These are phyloP conservation scores for Aspergillus ochraceoroseus DNA, from an alignment of 2,329 filamentous ascomycete genomes.

Conservation along the genomic window DNA sequence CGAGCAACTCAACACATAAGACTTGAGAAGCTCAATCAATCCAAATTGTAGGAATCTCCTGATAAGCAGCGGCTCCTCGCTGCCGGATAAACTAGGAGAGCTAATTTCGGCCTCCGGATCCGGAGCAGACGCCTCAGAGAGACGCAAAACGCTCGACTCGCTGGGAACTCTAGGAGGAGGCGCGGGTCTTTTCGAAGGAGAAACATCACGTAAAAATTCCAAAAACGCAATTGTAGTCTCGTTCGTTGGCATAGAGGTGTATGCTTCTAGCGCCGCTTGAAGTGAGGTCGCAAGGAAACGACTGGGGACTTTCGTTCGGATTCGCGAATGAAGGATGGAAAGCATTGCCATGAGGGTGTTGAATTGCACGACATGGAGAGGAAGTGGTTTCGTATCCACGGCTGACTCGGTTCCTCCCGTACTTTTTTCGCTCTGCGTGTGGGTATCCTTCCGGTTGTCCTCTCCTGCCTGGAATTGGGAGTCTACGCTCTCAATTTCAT, in stretches of 20 bases:
- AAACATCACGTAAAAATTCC: slow-evolving; percentile 54
- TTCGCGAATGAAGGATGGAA: slow-evolving; percentile 54
- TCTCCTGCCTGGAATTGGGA: too few species aligned
- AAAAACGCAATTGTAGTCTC: slow-evolving; percentile 56
- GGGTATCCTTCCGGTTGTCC: too few species aligned
- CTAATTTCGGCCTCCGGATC: slow-evolving; percentile 55
- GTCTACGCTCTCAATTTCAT: slow-evolving; percentile 26
- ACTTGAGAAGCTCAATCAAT: slow-evolving; percentile 57
- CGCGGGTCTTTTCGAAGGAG: slow-evolving; percentile 54
- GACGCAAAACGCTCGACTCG: slow-evolving; percentile 39
- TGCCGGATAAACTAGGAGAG: slow-evolving; percentile 34
- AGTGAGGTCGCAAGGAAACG: slow-evolving; percentile 61
- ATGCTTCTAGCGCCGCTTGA: slow-evolving; percentile 57
- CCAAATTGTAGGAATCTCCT: slow-evolving; percentile 58
- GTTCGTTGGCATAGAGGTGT: slow-evolving; percentile 52
- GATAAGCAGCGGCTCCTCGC: slow-evolving; percentile 50
- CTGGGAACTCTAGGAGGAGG: slow-evolving; percentile 56
- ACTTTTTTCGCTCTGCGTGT: too few species aligned
- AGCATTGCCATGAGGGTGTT: slow-evolving; percentile 49
- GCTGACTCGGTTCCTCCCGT: too few species aligned
- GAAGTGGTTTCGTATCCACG: slow-evolving; percentile 15
- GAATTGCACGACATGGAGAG: slow-evolving; percentile 37
- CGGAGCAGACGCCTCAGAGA: slow-evolving; percentile 41
- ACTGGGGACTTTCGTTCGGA: slow-evolving; percentile 61
- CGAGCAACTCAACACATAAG: slow-evolving; percentile 49